Conservation (phyloP, 441 rosid genomes). For the Populus hybrid region DNA sequence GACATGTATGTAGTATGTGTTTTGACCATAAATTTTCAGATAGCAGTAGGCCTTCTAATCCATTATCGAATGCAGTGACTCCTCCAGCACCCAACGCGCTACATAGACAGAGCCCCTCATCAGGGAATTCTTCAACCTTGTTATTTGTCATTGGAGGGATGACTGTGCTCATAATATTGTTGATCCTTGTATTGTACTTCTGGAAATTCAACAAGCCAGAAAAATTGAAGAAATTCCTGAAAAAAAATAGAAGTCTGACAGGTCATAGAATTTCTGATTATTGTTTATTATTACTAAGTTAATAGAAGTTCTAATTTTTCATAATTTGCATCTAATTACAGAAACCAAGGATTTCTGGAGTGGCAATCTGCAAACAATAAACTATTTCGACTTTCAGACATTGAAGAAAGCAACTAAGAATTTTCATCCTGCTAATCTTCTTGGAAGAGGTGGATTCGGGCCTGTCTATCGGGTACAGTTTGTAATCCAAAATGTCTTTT, state of each 20-base stretch:
- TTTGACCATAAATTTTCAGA: not conserved
- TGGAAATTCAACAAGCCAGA: slow-evolving; percentile 35
- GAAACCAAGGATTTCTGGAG: slow-evolving; percentile 34
- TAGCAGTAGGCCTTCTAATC: not conserved
- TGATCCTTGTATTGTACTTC: slow-evolving; percentile 30
- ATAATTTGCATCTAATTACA: slow-evolving; percentile 13
- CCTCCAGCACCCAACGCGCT: slow-evolving; percentile 19
- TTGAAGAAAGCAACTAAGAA: slow-evolving; percentile 28
- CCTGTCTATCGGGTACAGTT: slow-evolving; percentile 25
- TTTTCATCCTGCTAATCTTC: slow-evolving; percentile 29
- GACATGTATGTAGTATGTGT: not conserved
- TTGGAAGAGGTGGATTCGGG: slow-evolving; percentile 34
- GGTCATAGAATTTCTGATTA: slow-evolving; percentile 17
- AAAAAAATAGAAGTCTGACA: slow-evolving; percentile 6
- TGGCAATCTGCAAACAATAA: slow-evolving; percentile 42
- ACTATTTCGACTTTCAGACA: slow-evolving; percentile 26
- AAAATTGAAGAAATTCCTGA: slow-evolving; percentile 20
- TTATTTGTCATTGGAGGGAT: slow-evolving; percentile 45
- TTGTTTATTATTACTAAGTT: not conserved
- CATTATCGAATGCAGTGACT: slow-evolving; percentile 20
- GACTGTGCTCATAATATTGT: slow-evolving; percentile 32
- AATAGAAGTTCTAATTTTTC: not conserved
- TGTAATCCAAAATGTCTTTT: not conserved
- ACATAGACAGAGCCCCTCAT: slow-evolving; percentile 15
- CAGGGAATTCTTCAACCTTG: slow-evolving; percentile 22